A percentile compares a stretch with the other conserved stretches of the same genome.
Conservation (phyloP, 2,329 filamentous ascomycete genomes). For the Talaromyces atroroseus region DNA sequence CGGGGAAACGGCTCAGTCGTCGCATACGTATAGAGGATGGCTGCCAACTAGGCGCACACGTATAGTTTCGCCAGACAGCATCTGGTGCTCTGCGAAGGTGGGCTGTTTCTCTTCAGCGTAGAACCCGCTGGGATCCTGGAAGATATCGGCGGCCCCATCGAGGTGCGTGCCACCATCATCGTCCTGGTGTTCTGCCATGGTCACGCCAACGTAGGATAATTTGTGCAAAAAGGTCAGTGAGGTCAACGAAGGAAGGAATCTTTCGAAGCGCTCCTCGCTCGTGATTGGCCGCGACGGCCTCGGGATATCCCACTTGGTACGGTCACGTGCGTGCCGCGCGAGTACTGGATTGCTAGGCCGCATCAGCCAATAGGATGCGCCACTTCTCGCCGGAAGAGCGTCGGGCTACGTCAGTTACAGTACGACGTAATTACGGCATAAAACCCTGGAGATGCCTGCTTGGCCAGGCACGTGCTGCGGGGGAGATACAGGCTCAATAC, state of each 20-base stretch:
- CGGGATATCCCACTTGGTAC: not conserved
- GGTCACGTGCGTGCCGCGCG: not conserved
- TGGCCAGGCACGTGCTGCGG: conserved; percentile 8
- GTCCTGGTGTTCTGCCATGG: conserved; percentile 19
- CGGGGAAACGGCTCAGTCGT: conserved; percentile 1
- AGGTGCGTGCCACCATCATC: conserved; percentile 27
- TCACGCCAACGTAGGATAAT: not conserved
- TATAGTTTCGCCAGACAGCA: conserved; percentile 60
- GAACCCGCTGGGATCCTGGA: conserved; percentile 75
- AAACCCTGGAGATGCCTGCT: not conserved
- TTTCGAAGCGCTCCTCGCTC: not conserved
- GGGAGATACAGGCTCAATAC: conserved; percentile 1
- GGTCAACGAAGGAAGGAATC: not conserved
- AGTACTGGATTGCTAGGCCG: too few relatives aligned
- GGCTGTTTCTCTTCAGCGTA: conserved; percentile 72
- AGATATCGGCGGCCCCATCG: conserved; percentile 48
- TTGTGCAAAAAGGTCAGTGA: not conserved
- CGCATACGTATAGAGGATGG: conserved; percentile 72
- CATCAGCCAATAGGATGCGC: not conserved
- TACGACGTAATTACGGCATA: not conserved
- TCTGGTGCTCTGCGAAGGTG: conserved; percentile 65
- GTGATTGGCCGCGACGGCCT: not conserved
- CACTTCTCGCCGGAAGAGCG: too few relatives aligned
- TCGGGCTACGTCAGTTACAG: not conserved
- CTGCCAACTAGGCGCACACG: conserved; percentile 75